Evolutionary conservation across 441 rosid species (phyloP), one percentile per base, ranked within the genome.

Genomic region (Mallotus repandus): DNA sequence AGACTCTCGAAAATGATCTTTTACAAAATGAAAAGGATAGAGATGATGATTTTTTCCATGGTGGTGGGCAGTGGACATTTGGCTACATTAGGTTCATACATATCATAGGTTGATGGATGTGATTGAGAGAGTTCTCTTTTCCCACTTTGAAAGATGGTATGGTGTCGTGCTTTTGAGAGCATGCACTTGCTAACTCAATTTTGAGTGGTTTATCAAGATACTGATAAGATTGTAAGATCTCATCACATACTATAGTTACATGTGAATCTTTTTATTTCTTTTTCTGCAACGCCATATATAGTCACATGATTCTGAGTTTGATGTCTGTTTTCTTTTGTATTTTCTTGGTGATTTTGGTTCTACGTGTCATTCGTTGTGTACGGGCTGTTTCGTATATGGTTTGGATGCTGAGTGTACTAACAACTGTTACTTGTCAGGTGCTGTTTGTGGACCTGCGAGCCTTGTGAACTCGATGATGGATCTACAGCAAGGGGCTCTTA

Each of bases 391-490:
- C 22, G 0, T 48, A 2, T 7, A 54, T 54, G n/a, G 57, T 25
- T 25, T 25, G 29, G 29, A 25, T 25, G 29, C 29, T 25, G 29
- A 25, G 29, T 25, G 29, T 25, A 25, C 29, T 25, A 25, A 25
- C 29, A 19, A 56, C 5, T 56, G 10, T 15, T 25, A 25, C 2
- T 38, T 69, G 32, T 43, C 77, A 95, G 99, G 99, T n/a, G 98
- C 96, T 45, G 90, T 91, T 50, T 95, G 99, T 77, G 99, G 98
- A 50, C 90, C 97, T 0, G 94, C 85, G 7, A 85, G 82, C 78
- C 81, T 93, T 15, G 91, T 95, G 85, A 91, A 88, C 81, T 87
- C 92, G 19, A 93, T 95, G 99, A 95, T 95, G 99, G 97, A 91
- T 74, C 91, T 93, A 8, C 93, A 85, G 75, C 96, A 90, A 60